Base-by-base conservation (phyloP, 1,284 basidiomycete species). In the Hypsizygus ulmarius region DNA sequence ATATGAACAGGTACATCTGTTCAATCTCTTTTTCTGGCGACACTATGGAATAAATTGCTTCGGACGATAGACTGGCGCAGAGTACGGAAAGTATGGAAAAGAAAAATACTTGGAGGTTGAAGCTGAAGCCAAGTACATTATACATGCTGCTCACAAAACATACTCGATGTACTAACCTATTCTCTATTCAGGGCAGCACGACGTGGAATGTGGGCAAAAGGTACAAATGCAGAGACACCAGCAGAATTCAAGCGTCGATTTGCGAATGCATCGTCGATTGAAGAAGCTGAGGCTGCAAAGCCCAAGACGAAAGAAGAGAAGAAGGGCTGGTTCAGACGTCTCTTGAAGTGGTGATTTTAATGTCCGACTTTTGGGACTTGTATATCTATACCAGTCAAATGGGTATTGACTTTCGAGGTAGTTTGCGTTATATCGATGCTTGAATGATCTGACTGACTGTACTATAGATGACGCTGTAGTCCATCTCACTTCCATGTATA, bases 201-300 rank as follows among this genome's bases (percentile, higher is more conserved):
- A 49, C 69, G 71, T 51, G 92, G 92, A 0, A 84, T 92, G 67
- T 94, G 91, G 91, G 72, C 68, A 21, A 53, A 77, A 3, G 83
- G 83, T 0, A 68, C 65, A 9, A 58, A 60, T 5, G 71, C 74
- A 7, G 91, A 95, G 59, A 79, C 74, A 4, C 90, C 92, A 0
- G 77, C 83, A 1, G 85, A 90, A 47, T 94, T 90, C 65, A 94
- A 95, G 67, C 79, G 78, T 30, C 77, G 89, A 30, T 64, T 81
- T 56, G 72, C 78, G 0, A 49, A 44, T 19, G 58, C 62, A 8
- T 39, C 29, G 19, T 49, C 53, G 5, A 37, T 47, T 7, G 54
- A 53, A 8, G 54, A 51, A 2, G 53, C 62, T 3, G 62, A 56
- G n/a, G 43, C 51, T 5, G 46, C 42, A 16, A 51, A 52, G 25